Evolutionary conservation across 2,329 filamentous ascomycete species (phyloP).

Genomic region (Ceratocystis ficicola): DNA sequence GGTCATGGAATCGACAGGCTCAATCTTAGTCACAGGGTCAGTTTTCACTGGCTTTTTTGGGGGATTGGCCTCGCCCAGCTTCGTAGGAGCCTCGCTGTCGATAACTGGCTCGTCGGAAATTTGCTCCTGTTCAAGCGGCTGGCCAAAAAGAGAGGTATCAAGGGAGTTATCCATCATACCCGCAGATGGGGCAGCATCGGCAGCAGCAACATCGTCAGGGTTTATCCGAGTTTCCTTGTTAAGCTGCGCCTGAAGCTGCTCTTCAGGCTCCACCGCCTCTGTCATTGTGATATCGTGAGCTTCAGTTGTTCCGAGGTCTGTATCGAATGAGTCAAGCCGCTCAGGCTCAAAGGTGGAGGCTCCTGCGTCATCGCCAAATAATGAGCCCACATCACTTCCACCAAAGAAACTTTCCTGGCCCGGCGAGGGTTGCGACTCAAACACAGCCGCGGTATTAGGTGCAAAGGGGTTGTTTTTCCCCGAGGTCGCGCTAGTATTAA

Average conservation of each 20-base stretch:
- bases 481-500: background rate
- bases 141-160: conserved; percentile 31
- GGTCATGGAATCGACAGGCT: conserved; percentile 9
- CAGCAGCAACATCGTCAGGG: background rate
- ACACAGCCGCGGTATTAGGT: conserved; percentile 24
- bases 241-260: conserved; percentile 29
- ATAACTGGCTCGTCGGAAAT: conserved; percentile 27
- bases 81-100: conserved; percentile 19
- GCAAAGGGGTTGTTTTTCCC: conserved; percentile 18
- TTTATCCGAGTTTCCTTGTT: background rate
- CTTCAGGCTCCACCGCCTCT: conserved; percentile 20
- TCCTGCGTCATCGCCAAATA: conserved; percentile 68
- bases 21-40: background rate
- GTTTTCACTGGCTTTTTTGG: background rate
- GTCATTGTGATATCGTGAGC: conserved; percentile 33
- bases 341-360: conserved; percentile 33
- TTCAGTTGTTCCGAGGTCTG: conserved; percentile 63
- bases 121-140: background rate
- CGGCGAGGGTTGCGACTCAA: conserved; percentile 48
- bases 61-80: background rate
- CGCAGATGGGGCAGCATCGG: background rate
- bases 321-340: conserved; percentile 43
- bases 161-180: conserved; percentile 8
- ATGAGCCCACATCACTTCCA: conserved; percentile 64
- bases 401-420: conserved; percentile 72